Base-by-base conservation (phyloP, 1,284 basidiomycete species). In the Tylopilus sp. region DNA sequence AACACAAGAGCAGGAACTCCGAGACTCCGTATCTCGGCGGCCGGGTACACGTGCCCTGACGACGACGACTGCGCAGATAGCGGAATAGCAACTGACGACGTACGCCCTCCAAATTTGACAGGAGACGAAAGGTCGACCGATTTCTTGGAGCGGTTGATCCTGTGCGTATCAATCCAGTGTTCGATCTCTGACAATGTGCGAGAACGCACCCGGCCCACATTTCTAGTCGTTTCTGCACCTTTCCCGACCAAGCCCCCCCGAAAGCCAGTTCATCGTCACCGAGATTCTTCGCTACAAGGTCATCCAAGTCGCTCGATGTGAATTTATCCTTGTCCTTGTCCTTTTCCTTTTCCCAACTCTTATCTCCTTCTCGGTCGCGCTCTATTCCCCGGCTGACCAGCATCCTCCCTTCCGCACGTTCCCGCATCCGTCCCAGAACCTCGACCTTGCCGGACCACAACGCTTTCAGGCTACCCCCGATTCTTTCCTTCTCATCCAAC, bases 161-260 rank as follows among this genome's bases (percentile, higher is more conserved):
- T 65, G 44, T 31, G 29, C 33, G 21, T 18, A 46, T 65, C 52
- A 54, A 44, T 18, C 46, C 28, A 7, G 49, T 15, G 16, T 33
- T 18, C 19, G 19, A 41, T 41, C 12, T 15, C 33, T 6, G n/a
- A 35, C 4, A 30, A 38, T 25, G 11, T 10, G 21, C 23, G n/a
- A 35, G 34, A 28, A 74, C 81, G 48, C 58, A 86, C 84, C 76
- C 77, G 28, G 85, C 69, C 86, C 84, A 89, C 51, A 74, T 76
- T 59, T 82, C 86, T 2, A 89, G 67, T 66, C 84, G 88, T 53
- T 76, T 79, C 64, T 83, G 80, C 55, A 88, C 74, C 52, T 74
- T 74, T 38, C 76, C 81, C 4, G 79, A 71, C 78, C 84, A 82
- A 46, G 76, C 73, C 15, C 72, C 70, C 51, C 71, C 74, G 28